Evolutionary conservation across 192 early-diverging fungal species (phyloP).

Genomic region (Mortierella claussenii): DNA sequence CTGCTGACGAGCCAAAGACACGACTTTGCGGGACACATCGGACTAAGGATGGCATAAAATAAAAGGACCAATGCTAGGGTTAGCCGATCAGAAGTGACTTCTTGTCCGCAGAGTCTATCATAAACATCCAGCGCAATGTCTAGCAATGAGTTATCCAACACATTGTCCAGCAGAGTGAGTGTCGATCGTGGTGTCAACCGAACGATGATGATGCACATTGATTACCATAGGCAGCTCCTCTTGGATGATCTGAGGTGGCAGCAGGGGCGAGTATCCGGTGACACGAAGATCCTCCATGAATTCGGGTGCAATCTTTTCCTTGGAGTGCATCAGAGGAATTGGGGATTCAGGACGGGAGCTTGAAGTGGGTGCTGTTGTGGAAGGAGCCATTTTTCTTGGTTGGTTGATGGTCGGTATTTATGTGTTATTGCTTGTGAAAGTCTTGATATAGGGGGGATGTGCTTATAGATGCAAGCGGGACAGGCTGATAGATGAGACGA

Average conservation of each 20-base stretch:
- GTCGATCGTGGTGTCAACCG: neutral
- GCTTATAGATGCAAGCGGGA: too few species aligned
- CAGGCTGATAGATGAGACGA: too few species aligned
- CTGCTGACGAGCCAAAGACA: constrained; percentile 64
- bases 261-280: constrained; percentile 88
- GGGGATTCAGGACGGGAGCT: constrained; percentile 26
- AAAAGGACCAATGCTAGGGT: too few species aligned
- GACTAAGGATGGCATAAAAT: constrained; percentile 26
- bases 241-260: constrained; percentile 91
- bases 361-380: constrained; percentile 24
- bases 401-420: neutral
- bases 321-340: constrained; percentile 50
- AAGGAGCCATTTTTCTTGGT: constrained; percentile 35
- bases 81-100: too few species aligned
- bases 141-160: too few species aligned
- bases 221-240: constrained; percentile 82
- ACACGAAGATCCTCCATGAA: constrained; percentile 89
- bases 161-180: too few species aligned
- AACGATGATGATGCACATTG: neutral
- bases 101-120: too few species aligned
- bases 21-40: constrained; percentile 50
- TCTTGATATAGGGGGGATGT: too few species aligned
- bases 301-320: constrained; percentile 52
- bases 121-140: too few species aligned
- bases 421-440: neutral